Conservation (phyloP, 495 filamentous ascomycete genomes). For the Copromyces sp. region DNA sequence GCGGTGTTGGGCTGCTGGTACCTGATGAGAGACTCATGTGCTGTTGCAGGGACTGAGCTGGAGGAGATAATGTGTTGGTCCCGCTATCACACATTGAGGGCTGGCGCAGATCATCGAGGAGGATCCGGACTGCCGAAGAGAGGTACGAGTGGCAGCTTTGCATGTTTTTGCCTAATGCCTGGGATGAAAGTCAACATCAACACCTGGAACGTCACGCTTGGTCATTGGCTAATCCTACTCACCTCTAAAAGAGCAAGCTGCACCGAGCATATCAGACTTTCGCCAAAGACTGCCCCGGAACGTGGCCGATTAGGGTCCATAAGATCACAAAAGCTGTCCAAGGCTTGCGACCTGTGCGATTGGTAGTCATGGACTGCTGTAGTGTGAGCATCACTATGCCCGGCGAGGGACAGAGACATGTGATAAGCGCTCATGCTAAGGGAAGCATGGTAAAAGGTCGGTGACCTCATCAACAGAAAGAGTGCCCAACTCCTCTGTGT, state of each 20-base stretch:
- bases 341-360: not conserved
- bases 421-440: slow-evolving; percentile 3
- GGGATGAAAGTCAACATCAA: not conserved
- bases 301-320: not conserved
- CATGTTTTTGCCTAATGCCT: slow-evolving; percentile 4
- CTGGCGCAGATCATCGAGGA: not conserved
- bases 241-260: slow-evolving; percentile 5
- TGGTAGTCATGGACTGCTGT: slow-evolving; percentile 2
- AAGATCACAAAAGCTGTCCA: not conserved
- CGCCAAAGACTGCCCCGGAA: not conserved
- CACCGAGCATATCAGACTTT: slow-evolving; percentile 2
- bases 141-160: slow-evolving; percentile 6
- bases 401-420: not conserved
- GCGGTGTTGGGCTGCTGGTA: not conserved
- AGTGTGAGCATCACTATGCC: not conserved
- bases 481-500: slow-evolving; percentile 1
- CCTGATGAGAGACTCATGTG: not conserved
- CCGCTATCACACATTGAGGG: not conserved
- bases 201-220: not conserved
- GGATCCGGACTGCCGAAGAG: not conserved
- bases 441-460: slow-evolving; percentile 2
- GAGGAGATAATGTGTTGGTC: not conserved
- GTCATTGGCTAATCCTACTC: not conserved
- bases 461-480: not conserved
- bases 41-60: not conserved